A percentile compares a stretch with the other conserved stretches of the same genome.
phyloP scores from a whole-genome alignment of 2,329 filamentous ascomycete genomes.

The Setomelanomma holmii region DNA sequence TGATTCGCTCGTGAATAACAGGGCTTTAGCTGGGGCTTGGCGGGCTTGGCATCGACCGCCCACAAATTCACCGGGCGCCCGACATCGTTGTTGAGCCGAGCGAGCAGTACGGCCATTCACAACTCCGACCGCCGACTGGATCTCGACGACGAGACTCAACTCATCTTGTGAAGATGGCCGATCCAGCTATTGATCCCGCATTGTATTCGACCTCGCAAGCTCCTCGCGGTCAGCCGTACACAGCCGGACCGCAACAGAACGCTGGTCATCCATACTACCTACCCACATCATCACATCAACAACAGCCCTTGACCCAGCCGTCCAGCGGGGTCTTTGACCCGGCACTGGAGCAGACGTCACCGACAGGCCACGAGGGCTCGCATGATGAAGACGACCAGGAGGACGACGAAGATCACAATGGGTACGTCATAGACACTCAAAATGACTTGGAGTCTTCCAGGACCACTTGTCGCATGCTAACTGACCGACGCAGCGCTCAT shows the following conservation, averaged over 20 bases:
- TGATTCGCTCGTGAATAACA: no score
- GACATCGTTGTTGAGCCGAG: no score
- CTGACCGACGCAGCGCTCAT: conserved; percentile 30
- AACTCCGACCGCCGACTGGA: no score
- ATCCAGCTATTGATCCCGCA: conserved; percentile 42
- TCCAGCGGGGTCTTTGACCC: conserved; percentile 36
- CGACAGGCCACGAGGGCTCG: conserved; percentile 23
- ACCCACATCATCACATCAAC: conserved; percentile 32
- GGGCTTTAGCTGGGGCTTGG: no score
- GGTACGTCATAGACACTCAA: no score
- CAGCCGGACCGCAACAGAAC: conserved; percentile 30
- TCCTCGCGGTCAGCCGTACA: conserved; percentile 35
- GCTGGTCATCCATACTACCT: conserved; percentile 43
- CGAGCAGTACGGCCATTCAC: no score
- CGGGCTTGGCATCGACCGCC: no score
- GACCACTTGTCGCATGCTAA: no score
- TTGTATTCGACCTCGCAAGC: conserved; percentile 36
- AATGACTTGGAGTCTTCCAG: no score
- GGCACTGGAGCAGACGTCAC: conserved; percentile 42
- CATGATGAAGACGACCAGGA: conserved; percentile 41
- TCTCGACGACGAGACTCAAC: no score
- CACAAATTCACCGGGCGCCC: no score
- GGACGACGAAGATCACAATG: conserved; percentile 39
- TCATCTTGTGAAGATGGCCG: conserved; percentile 40
- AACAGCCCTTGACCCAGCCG: conserved; percentile 24